A percentile compares a stretch with the other conserved stretches of the same genome.
Conservation (phyloP, 1,139 yeast genomes). For the Casaregolazyma suthepensis region DNA sequence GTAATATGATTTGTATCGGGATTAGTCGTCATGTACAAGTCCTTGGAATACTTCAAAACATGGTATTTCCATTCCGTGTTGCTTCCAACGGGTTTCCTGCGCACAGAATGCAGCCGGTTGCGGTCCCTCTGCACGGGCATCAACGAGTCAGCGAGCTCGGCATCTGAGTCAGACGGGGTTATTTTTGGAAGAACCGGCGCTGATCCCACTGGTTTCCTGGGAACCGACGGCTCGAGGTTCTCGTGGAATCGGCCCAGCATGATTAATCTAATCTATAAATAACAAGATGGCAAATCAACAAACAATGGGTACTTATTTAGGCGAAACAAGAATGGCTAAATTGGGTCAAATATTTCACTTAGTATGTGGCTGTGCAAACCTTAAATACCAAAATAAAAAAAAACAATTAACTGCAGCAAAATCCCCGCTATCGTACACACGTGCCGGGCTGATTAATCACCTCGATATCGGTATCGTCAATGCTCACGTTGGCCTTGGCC, state of each 20-base stretch:
- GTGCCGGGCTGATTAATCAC: neutral
- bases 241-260: conserved; percentile 8
- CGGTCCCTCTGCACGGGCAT: neutral
- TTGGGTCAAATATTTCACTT: neutral
- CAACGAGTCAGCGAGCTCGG: neutral
- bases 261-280: neutral
- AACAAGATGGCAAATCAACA: neutral
- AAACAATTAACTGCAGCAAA: neutral
- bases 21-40: conserved; percentile 27
- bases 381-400: neutral
- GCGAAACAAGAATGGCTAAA: neutral
- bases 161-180: neutral
- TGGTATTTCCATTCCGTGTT: conserved; percentile 24
- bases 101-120: conserved; percentile 1
- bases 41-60: conserved; percentile 27
- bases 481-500: conserved; percentile 29
- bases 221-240: conserved; percentile 9
- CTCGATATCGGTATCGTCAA: neutral
- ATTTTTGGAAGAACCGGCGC: conserved; percentile 12
- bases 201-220: conserved; percentile 12
- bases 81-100: conserved; percentile 7
- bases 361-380: neutral
- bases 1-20: conserved; percentile 26
- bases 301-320: neutral
- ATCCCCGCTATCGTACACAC: neutral